phyloP scores from a whole-genome alignment of 2,329 filamentous ascomycete genomes.

The Ophiostoma tasmaniense region DNA sequence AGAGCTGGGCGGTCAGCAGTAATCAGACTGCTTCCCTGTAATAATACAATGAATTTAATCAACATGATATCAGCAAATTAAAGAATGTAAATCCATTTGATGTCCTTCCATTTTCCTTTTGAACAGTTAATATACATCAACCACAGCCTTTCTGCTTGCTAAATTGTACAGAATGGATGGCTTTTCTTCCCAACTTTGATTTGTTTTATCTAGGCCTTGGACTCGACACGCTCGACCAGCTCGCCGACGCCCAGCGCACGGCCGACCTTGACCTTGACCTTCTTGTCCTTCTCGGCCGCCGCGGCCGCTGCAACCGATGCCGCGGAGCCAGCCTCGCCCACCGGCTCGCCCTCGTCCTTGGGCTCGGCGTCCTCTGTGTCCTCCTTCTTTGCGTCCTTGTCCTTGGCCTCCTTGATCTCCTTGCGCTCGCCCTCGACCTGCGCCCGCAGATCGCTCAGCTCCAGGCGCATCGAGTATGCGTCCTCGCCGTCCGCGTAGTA shows the following conservation, averaged over 20 bases:
- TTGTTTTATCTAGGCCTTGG: conserved; percentile 27
- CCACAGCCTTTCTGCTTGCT: background rate
- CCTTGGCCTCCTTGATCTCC: conserved; percentile 16
- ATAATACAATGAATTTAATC: too few species aligned
- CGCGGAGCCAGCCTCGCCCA: conserved; percentile 55
- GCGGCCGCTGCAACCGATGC: conserved; percentile 23
- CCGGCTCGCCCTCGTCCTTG: conserved; percentile 60
- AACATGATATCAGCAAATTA: too few species aligned
- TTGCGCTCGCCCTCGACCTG: conserved; percentile 29
- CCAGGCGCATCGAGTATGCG: conserved; percentile 87
- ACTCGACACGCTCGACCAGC: conserved; percentile 64
- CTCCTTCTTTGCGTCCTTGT: conserved; percentile 26
- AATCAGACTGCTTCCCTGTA: background rate
- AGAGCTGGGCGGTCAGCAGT: conserved; percentile 31
- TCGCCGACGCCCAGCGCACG: conserved; percentile 69
- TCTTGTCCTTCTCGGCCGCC: conserved; percentile 43
- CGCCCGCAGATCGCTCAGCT: conserved; percentile 56
- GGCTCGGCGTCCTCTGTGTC: conserved; percentile 27
- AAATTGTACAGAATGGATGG: background rate
- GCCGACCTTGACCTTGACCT: conserved; percentile 80
- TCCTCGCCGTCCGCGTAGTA: conserved; percentile 98
- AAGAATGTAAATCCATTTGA: too few species aligned
- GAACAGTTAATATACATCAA: background rate
- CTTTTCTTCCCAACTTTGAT: background rate
- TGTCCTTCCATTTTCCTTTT: too few species aligned